These are phyloP conservation scores for Chaetomium cochliodes DNA, from an alignment of 495 filamentous ascomycete species.

Conservation along the genomic window DNA sequence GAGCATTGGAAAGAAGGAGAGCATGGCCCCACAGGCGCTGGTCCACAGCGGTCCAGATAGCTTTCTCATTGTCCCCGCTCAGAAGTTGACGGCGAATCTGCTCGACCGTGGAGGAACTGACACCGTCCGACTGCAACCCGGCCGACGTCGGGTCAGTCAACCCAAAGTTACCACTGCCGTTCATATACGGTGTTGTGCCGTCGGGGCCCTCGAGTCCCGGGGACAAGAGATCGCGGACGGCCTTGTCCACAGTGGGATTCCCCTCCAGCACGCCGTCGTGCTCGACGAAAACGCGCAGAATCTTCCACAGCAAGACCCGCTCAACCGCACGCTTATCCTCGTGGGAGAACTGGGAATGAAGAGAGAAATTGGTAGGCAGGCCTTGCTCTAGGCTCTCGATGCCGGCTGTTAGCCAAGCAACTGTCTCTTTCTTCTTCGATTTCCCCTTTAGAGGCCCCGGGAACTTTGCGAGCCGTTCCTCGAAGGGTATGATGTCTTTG, in stretches of 20 bases:
- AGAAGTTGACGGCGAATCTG: constrained; percentile 69
- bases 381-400: constrained; percentile 69
- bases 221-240: constrained; percentile 69
- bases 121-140: constrained; percentile 54
- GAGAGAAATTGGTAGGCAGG: constrained; percentile 47
- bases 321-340: constrained; percentile 73
- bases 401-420: constrained; percentile 74
- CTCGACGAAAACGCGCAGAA: constrained; percentile 76
- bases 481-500: constrained; percentile 65
- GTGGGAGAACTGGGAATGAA: constrained; percentile 45
- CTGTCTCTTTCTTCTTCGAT: constrained; percentile 89
- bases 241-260: constrained; percentile 67
- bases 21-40: constrained; percentile 94
- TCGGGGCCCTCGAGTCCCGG: constrained; percentile 47
- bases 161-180: constrained; percentile 32
- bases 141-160: constrained; percentile 26
- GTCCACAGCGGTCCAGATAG: constrained; percentile 93
- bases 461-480: constrained; percentile 72
- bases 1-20: constrained; percentile 83
- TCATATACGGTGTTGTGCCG: constrained; percentile 36
- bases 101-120: constrained; percentile 65
- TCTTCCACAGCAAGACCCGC: constrained; percentile 82
- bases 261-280: constrained; percentile 80
- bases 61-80: constrained; percentile 81
- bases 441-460: constrained; percentile 88